Evolutionary conservation across 1,139 yeast genomes (phyloP).

Genomic region (Protomyces inundatus): DNA sequence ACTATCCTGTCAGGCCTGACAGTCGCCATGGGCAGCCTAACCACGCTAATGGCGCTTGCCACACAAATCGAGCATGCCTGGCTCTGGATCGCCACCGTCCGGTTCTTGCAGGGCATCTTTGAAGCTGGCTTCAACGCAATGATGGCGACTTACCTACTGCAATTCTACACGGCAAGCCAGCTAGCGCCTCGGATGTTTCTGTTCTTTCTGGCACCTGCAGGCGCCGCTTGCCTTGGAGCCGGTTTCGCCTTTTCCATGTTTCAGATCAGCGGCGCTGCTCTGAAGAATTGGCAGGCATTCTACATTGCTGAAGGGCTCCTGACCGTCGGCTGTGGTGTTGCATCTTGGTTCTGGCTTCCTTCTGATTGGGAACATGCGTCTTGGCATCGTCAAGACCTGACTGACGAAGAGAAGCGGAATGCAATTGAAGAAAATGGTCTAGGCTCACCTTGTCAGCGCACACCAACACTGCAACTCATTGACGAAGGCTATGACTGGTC

Average conservation of each 20-base stretch:
- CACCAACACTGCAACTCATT: neutral
- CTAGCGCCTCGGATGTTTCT: neutral
- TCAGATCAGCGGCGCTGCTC: neutral
- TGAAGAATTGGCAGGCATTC: neutral
- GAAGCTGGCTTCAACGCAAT: neutral
- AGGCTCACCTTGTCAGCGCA: neutral
- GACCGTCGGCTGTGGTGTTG: neutral
- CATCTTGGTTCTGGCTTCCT: neutral
- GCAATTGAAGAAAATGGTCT: neutral
- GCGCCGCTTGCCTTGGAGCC: neutral
- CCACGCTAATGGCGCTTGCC: neutral
- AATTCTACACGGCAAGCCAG: neutral
- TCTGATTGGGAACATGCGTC: neutral
- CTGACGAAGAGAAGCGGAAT: neutral
- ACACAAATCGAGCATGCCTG: neutral
- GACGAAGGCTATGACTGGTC: neutral
- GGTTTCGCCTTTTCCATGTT: neutral
- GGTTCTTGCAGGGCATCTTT: neutral
- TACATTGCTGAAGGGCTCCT: neutral
- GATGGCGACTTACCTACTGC: neutral
- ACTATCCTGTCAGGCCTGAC: neutral
- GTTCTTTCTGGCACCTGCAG: neutral
- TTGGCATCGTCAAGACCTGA: neutral
- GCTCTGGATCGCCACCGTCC: neutral
- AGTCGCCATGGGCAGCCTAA: neutral